Conservation (phyloP, 192 early-diverging fungal genomes). For the Mortierella antarctica region DNA sequence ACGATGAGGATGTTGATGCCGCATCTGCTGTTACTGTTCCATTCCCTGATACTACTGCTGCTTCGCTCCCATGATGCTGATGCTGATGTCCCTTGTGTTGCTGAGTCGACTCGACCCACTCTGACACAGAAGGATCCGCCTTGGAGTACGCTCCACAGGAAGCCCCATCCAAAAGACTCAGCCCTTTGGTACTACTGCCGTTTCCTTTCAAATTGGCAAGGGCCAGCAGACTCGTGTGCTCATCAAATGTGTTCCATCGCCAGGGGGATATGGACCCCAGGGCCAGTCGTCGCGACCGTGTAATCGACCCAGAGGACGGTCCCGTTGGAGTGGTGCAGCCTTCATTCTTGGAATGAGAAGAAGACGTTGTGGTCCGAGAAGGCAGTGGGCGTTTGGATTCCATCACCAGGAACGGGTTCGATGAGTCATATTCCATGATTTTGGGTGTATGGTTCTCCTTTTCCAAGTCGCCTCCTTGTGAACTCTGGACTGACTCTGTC, state of each 20-base stretch:
- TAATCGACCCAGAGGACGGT: conserved; percentile 19
- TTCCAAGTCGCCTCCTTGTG: conserved; percentile 5
- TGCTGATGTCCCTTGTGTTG: not conserved
- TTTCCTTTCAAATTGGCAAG: not conserved
- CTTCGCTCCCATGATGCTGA: not conserved
- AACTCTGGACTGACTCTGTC: conserved; percentile 27
- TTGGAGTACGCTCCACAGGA: not conserved
- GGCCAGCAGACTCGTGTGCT: not conserved
- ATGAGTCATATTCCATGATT: not conserved
- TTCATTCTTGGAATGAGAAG: conserved; percentile 10
- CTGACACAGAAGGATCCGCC: conserved; percentile 11
- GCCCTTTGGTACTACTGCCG: not conserved
- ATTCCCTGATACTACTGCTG: not conserved
- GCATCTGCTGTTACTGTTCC: not conserved
- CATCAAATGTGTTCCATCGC: conserved; percentile 40
- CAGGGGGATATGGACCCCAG: conserved; percentile 41
- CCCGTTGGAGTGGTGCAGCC: conserved; percentile 28
- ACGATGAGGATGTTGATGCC: conserved; percentile 1
- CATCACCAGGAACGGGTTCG: conserved; percentile 22
- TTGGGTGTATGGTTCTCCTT: conserved; percentile 47
- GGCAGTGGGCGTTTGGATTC: not conserved
- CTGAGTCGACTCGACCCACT: conserved; percentile 16
- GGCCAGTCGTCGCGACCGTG: conserved; percentile 26
- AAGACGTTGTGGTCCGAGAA: too few species aligned
- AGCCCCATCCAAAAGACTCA: not conserved